These are phyloP conservation scores for Bacidia rubella DNA, from an alignment of 495 filamentous ascomycete genomes.

Conservation along the genomic window DNA sequence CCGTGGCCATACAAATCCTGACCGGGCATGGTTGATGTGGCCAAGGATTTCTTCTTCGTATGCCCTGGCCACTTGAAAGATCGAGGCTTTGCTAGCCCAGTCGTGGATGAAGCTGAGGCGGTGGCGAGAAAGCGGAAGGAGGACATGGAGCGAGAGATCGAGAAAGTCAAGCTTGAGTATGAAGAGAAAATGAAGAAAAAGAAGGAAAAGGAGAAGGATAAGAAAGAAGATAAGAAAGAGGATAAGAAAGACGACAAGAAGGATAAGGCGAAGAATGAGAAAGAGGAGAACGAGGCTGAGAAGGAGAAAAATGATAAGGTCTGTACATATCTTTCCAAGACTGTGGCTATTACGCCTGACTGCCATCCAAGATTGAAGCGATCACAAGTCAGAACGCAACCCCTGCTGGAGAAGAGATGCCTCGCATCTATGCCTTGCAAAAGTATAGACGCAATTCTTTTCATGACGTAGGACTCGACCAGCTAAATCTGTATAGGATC, in stretches of 20 bases:
- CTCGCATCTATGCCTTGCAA: slow-evolving; percentile 73
- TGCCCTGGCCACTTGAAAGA: slow-evolving; percentile 80
- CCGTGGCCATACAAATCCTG: not conserved
- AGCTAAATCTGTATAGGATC: slow-evolving; percentile 35
- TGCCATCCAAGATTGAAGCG: slow-evolving; percentile 16
- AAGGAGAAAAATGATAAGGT: slow-evolving; percentile 47
- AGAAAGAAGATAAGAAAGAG: slow-evolving; percentile 16
- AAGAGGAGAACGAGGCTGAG: slow-evolving; percentile 34
- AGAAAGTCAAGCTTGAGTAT: slow-evolving; percentile 70
- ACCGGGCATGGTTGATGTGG: not conserved
- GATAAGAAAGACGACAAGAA: slow-evolving; percentile 30
- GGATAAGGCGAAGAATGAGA: slow-evolving; percentile 30
- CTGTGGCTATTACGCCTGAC: too few species aligned
- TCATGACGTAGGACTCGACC: not conserved
- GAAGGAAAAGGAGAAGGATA: slow-evolving; percentile 41
- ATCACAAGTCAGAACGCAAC: slow-evolving; percentile 21
- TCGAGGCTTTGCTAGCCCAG: slow-evolving; percentile 62
- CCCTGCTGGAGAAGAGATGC: slow-evolving; percentile 32
- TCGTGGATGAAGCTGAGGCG: slow-evolving; percentile 61
- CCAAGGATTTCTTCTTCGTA: slow-evolving; percentile 86
- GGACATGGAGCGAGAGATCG: slow-evolving; percentile 56
- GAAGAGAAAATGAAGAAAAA: slow-evolving; percentile 58
- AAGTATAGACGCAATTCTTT: slow-evolving; percentile 38
- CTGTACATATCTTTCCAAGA: not conserved
- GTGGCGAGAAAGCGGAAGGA: slow-evolving; percentile 53